These are phyloP conservation scores for Phtheirospermum japonicum DNA, from an alignment of 257 asterid species.

Conservation along the genomic window DNA sequence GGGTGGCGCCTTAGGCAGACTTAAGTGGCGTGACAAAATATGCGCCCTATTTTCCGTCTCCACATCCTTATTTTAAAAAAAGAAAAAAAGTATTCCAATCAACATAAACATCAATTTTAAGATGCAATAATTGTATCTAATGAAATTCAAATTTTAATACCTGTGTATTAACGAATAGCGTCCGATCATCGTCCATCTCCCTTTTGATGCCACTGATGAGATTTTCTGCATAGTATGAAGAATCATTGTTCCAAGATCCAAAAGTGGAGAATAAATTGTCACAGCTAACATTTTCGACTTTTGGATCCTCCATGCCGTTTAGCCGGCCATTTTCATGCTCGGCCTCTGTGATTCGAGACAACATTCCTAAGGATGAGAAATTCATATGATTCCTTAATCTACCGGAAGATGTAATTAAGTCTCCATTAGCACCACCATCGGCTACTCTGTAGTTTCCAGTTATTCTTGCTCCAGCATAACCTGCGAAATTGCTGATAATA, in stretches of 20 bases:
- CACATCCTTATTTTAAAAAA: slow-evolving; percentile 33
- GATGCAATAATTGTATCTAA: not conserved
- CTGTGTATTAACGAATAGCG: slow-evolving; percentile 35
- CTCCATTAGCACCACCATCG: too few species aligned
- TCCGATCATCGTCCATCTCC: slow-evolving; percentile 49
- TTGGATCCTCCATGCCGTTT: slow-evolving; percentile 33
- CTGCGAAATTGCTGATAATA: slow-evolving; percentile 36
- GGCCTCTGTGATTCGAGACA: slow-evolving; percentile 55
- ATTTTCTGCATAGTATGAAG: slow-evolving; percentile 47
- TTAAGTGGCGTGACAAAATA: slow-evolving; percentile 55
- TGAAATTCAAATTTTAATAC: slow-evolving; percentile 21
- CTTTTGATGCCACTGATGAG: slow-evolving; percentile 47
- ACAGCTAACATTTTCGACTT: slow-evolving; percentile 30
- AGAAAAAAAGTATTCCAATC: too few species aligned
- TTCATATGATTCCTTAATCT: slow-evolving; percentile 28
- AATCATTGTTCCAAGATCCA: slow-evolving; percentile 49
- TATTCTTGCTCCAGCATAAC: slow-evolving; percentile 38
- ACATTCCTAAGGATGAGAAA: slow-evolving; percentile 42
- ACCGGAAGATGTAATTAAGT: too few species aligned
- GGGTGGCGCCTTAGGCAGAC: slow-evolving; percentile 50
- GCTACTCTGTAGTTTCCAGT: slow-evolving; percentile 37
- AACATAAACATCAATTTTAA: not conserved
- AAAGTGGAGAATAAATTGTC: slow-evolving; percentile 39
- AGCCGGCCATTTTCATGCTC: slow-evolving; percentile 31
- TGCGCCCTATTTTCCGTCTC: slow-evolving; percentile 44